Percentiles rank a stretch among this genome's conserved stretches.
Conservation (phyloP, 2,329 filamentous ascomycete genomes). For the Apiospora aurea region DNA sequence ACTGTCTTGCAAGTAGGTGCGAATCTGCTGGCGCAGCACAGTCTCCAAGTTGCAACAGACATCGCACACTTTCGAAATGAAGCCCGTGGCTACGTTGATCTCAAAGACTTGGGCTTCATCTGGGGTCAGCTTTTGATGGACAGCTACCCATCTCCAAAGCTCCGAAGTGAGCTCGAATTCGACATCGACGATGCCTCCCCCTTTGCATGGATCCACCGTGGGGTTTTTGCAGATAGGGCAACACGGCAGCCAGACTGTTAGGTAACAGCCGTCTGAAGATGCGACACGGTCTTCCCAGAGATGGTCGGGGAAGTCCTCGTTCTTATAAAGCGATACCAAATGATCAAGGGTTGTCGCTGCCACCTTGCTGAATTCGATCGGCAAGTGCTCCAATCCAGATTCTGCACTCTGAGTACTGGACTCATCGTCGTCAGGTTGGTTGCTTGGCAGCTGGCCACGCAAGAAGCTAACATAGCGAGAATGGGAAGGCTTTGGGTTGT, state of each 20-base stretch:
- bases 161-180: slow-evolving; percentile 11
- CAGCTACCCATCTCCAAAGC: slow-evolving; percentile 8
- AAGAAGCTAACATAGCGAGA: background rate
- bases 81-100: slow-evolving; percentile 4
- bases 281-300: background rate
- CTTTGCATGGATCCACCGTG: background rate
- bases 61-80: slow-evolving; percentile 2
- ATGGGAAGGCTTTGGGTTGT: background rate
- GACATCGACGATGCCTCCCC: background rate
- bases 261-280: background rate
- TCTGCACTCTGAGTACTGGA: background rate
- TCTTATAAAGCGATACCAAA: background rate
- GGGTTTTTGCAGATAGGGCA: slow-evolving; percentile 15
- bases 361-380: background rate
- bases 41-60: background rate
- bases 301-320: background rate
- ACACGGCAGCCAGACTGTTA: slow-evolving; percentile 13
- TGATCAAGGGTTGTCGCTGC: background rate
- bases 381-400: background rate
- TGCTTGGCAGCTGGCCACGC: background rate
- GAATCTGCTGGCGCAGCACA: background rate
- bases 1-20: background rate
- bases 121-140: background rate
- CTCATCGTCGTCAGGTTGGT: background rate
- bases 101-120: background rate